Conservation (phyloP, 106 monocot species). For the Acanthochlamys bracteata region DNA sequence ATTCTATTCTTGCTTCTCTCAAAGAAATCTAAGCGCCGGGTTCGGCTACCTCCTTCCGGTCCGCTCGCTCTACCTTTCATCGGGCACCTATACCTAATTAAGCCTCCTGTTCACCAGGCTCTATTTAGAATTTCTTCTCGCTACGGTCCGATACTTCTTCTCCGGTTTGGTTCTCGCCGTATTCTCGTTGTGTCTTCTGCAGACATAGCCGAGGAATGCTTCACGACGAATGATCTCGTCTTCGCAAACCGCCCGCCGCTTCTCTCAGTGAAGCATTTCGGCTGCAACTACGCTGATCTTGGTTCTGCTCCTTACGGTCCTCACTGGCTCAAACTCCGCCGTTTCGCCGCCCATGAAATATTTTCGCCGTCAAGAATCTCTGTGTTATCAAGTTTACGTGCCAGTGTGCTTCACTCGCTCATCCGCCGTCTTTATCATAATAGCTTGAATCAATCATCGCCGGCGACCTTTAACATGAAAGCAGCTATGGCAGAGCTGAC, state of each 20-base stretch:
- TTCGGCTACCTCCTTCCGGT: background rate
- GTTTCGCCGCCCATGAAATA: constrained; percentile 16
- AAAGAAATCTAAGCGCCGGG: too few relatives aligned
- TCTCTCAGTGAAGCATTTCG: constrained; percentile 4
- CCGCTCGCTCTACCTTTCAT: constrained; percentile 12
- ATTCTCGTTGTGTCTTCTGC: constrained; percentile 20
- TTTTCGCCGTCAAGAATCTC: too few relatives aligned
- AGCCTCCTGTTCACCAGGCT: constrained; percentile 18
- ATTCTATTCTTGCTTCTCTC: too few relatives aligned
- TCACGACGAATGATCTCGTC: constrained; percentile 20
- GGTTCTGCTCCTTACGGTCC: constrained; percentile 18
- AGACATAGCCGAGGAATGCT: constrained; percentile 13
- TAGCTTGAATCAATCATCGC: too few relatives aligned
- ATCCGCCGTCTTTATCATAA: too few relatives aligned
- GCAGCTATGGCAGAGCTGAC: too few relatives aligned
- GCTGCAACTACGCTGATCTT: constrained; percentile 13
- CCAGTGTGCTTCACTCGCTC: too few relatives aligned
- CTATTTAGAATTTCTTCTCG: constrained; percentile 11
- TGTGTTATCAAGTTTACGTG: too few relatives aligned
- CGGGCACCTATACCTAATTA: constrained; percentile 16
- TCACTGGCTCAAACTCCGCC: constrained; percentile 28
- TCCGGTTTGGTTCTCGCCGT: constrained; percentile 19
- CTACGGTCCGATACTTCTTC: constrained; percentile 16
- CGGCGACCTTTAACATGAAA: too few relatives aligned
- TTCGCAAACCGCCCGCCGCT: constrained; percentile 22